phyloP scores from a whole-genome alignment of 192 early-diverging fungal species.

The Nowakowskiella sp. region DNA sequence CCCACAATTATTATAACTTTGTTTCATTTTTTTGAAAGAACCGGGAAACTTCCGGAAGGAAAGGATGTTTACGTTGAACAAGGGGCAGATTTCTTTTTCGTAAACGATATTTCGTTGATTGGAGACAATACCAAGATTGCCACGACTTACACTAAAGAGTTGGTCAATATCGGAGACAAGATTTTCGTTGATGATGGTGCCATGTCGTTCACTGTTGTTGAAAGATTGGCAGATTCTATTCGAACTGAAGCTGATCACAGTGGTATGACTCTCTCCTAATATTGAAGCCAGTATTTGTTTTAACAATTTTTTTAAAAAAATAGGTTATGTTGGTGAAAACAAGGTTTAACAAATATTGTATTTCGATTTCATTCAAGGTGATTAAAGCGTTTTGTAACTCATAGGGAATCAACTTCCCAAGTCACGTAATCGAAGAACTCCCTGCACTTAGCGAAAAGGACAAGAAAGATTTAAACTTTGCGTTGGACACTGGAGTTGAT shows the following conservation, averaged over 20 bases:
- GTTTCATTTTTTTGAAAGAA: slow-evolving; percentile 16
- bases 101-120: slow-evolving; percentile 38
- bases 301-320: too few species aligned
- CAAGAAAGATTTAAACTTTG: slow-evolving; percentile 42
- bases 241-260: slow-evolving; percentile 36
- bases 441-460: slow-evolving; percentile 47
- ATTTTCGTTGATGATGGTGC: slow-evolving; percentile 87
- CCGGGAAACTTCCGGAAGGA: slow-evolving; percentile 37
- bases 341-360: slow-evolving; percentile 17
- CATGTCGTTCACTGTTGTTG: slow-evolving; percentile 87
- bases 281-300: too few species aligned
- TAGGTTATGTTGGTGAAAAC: slow-evolving; percentile 41
- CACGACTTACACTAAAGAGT: slow-evolving; percentile 50
- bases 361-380: too few species aligned
- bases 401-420: slow-evolving; percentile 50
- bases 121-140: slow-evolving; percentile 43
- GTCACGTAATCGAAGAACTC: slow-evolving; percentile 42
- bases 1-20: too few species aligned
- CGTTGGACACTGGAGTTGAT: slow-evolving; percentile 35
- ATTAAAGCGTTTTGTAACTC: too few species aligned
- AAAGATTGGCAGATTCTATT: slow-evolving; percentile 42
- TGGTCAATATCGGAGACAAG: slow-evolving; percentile 48
- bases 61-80: slow-evolving; percentile 31
- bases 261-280: slow-evolving; percentile 20
- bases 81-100: slow-evolving; percentile 49